Conservation (phyloP, 2,329 filamentous ascomycete species). For the Tolypocladium sp. region DNA sequence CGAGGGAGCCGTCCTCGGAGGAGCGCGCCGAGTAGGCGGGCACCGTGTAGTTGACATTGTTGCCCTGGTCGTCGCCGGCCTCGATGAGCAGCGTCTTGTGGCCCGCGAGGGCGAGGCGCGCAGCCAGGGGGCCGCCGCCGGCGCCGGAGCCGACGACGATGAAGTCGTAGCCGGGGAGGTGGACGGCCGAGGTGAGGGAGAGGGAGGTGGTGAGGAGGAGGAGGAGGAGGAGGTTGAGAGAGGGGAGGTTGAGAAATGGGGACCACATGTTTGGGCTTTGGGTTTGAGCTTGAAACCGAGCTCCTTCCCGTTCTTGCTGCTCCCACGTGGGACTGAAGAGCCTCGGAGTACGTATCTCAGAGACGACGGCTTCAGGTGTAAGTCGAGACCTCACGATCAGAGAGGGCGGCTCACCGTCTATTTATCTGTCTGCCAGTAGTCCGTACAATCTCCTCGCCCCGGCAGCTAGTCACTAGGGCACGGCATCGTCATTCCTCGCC, state of each 20-base stretch:
- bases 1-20: constrained; percentile 44
- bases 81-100: constrained; percentile 52
- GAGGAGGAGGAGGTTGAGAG: neutral
- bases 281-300: neutral
- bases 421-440: neutral
- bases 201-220: constrained; percentile 16
- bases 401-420: neutral
- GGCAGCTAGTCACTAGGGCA: neutral
- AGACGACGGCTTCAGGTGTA: no score
- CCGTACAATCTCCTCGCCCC: neutral
- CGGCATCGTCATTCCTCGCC: neutral
- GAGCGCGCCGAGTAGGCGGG: constrained; percentile 32
- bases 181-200: neutral
- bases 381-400: neutral
- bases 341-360: neutral
- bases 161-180: constrained; percentile 35
- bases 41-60: constrained; percentile 37
- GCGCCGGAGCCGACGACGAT: constrained; percentile 54
- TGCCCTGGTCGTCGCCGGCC: constrained; percentile 49
- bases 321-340: neutral
- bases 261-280: neutral
- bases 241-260: neutral
- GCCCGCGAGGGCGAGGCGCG: constrained; percentile 48
- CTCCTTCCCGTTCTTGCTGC: neutral
- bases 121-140: constrained; percentile 49